These are phyloP conservation scores for Tilletia caries DNA, from an alignment of 1,284 basidiomycete genomes.

Conservation along the genomic window DNA sequence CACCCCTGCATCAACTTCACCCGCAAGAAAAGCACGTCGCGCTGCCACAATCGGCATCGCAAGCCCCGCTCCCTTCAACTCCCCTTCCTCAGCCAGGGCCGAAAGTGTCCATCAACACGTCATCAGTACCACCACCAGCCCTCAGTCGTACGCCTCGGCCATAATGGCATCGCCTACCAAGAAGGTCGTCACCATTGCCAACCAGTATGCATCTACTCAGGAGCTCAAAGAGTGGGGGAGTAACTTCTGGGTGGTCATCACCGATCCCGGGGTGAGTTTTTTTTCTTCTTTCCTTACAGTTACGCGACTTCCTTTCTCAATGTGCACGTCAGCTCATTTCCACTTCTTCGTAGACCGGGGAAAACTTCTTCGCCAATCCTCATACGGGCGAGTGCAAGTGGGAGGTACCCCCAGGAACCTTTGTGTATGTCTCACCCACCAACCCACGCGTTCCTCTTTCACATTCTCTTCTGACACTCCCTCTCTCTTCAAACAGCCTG, in stretches of 20 bases:
- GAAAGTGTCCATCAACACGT: not conserved
- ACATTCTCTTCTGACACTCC: not conserved
- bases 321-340: not conserved
- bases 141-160: not conserved
- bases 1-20: not conserved
- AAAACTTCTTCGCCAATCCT: slow-evolving; percentile 80
- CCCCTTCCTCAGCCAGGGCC: slow-evolving; percentile 1
- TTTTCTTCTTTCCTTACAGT: not conserved
- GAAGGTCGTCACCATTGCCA: not conserved
- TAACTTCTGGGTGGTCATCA: slow-evolving; percentile 36
- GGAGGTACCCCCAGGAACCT: slow-evolving; percentile 83
- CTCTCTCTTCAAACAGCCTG: slow-evolving; percentile 52
- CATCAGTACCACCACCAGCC: not conserved
- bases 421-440: slow-evolving; percentile 61
- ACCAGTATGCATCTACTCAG: not conserved
- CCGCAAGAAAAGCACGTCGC: not conserved
- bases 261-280: slow-evolving; percentile 20
- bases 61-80: not conserved
- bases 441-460: not conserved
- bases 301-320: too few relatives aligned
- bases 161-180: not conserved
- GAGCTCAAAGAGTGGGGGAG: slow-evolving; percentile 24
- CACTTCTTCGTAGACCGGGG: not conserved
- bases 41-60: not conserved
- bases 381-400: slow-evolving; percentile 85